Base-by-base conservation (phyloP, 345 rosid species). In the Eucalyptus shirleyi region DNA sequence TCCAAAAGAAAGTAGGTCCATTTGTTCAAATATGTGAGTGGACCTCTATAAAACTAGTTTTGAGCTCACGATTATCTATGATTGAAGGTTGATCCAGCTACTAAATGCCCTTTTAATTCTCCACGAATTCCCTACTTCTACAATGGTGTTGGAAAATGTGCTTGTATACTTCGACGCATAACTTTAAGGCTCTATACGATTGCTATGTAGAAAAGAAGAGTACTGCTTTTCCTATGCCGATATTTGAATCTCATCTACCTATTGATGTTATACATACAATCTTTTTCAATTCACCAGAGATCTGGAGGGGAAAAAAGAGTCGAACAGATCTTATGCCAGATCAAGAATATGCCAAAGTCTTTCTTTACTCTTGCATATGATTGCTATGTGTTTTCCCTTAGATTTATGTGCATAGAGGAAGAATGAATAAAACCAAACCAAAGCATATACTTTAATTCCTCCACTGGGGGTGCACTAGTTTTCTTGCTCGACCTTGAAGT, bases 401-500 rank as follows among this genome's bases (percentile, higher is more conserved):
- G 44, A 69, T 34, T 69, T 34, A 69, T 5, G 44, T 19, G 82
- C 82, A 19, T 37, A 69, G 82, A 37, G 44, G 44, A 69, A 34
- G 82, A 34, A 53, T 19, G 3, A 69, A 69, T 18, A 37, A 34
- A 18, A 18, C 8, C 44, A 34, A n/a, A n/a, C 11, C 26, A 34
- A 34, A 69, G 26, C 82, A 18, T 34, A 69, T 69, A 69, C 24
- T 69, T 69, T 32, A 69, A 34, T 69, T 69, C 44, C 82, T 18
- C 82, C 44, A 34, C 44, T 69, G 12, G 13, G 81, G 21, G 3
- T 7, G 85, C 85, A 40, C 85, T 77, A 40, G 9, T 40, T 40
- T 6, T 77, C 85, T 91, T 86, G 93, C 93, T 93, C 89, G 92
- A 87, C 42, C 77, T 44, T 40, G 91, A 91, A 90, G 92, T 47